These are phyloP conservation scores for Boletus tylopilopsis DNA, from an alignment of 768 basidiomycete genomes.

Conservation along the genomic window DNA sequence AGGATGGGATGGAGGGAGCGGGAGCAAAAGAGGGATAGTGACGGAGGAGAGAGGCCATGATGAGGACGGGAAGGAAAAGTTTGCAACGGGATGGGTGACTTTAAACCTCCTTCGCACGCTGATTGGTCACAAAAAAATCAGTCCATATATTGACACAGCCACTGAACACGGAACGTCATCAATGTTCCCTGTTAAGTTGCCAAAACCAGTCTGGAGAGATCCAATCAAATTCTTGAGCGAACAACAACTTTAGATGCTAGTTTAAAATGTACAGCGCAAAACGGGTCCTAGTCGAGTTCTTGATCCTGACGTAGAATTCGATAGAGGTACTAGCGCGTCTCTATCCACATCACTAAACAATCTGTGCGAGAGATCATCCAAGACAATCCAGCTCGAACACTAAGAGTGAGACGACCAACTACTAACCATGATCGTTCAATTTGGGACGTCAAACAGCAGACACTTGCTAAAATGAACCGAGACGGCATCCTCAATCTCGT, in stretches of 20 bases:
- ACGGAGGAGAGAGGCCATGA: constrained; percentile 34
- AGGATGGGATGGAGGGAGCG: constrained; percentile 42
- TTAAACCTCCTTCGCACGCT: constrained; percentile 1
- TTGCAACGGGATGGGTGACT: not conserved
- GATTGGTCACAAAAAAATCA: constrained; percentile 28
- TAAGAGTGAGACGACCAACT: no score
- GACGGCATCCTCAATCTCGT: constrained; percentile 27
- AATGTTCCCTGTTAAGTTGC: no score
- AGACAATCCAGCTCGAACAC: no score
- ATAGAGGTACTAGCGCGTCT: no score
- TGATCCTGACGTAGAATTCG: no score
- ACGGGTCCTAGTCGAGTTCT: no score
- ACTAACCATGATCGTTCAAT: constrained; percentile 1
- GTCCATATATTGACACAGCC: constrained; percentile 16
- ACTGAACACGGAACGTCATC: not conserved
- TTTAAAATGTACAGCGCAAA: no score
- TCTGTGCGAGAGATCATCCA: no score
- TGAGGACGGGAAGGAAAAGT: not conserved
- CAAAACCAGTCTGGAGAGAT: no score
- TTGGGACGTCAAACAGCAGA: constrained; percentile 34
- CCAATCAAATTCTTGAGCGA: no score
- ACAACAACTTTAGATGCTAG: no score
- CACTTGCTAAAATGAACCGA: constrained; percentile 34
- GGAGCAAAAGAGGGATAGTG: constrained; percentile 32
- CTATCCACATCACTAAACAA: no score